These are phyloP conservation scores for Cylindricascospora bacillispora DNA, from an alignment of 1,139 yeast genomes.

Conservation along the genomic window DNA sequence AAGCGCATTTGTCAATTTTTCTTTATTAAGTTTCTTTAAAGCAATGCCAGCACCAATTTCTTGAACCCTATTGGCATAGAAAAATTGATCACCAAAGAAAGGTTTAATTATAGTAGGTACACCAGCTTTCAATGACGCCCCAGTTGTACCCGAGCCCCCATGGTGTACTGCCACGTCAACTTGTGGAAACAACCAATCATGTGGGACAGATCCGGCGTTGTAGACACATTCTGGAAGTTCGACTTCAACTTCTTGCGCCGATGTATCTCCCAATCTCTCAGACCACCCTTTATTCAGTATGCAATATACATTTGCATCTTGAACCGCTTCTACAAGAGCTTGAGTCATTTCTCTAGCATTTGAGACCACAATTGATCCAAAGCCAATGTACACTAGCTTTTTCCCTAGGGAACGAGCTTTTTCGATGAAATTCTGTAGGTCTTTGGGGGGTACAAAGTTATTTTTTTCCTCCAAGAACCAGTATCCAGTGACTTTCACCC, in stretches of 20 bases:
- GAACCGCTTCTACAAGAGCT: slow-evolving; percentile 69
- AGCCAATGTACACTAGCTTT: slow-evolving; percentile 81
- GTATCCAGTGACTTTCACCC: slow-evolving; percentile 91
- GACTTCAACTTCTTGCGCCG: slow-evolving; percentile 34
- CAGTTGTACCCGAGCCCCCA: slow-evolving; percentile 97
- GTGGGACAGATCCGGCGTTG: slow-evolving; percentile 67
- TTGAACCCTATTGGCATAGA: slow-evolving; percentile 75
- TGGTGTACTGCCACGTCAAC: slow-evolving; percentile 94
- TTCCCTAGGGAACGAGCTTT: slow-evolving; percentile 48
- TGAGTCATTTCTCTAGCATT: slow-evolving; percentile 67
- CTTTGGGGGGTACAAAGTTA: slow-evolving; percentile 49
- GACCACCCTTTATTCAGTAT: slow-evolving; percentile 94
- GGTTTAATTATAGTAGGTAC: slow-evolving; percentile 86
- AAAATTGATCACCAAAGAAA: slow-evolving; percentile 92
- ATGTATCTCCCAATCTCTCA: slow-evolving; percentile 39
- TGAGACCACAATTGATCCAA: slow-evolving; percentile 87
- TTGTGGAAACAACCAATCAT: slow-evolving; percentile 85
- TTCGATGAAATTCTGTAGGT: slow-evolving; percentile 47
- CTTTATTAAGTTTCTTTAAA: slow-evolving; percentile 53
- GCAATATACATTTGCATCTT: slow-evolving; percentile 70
- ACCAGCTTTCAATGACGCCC: slow-evolving; percentile 79
- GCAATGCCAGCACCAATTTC: slow-evolving; percentile 82
- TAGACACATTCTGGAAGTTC: slow-evolving; percentile 58
- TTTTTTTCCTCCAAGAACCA: slow-evolving; percentile 78
- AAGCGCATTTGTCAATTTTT: slow-evolving; percentile 53